Evolutionary conservation across 805 yeast species (phyloP), one percentile per base, ranked within the genome.

Genomic region (Candida silvicultrix): DNA sequence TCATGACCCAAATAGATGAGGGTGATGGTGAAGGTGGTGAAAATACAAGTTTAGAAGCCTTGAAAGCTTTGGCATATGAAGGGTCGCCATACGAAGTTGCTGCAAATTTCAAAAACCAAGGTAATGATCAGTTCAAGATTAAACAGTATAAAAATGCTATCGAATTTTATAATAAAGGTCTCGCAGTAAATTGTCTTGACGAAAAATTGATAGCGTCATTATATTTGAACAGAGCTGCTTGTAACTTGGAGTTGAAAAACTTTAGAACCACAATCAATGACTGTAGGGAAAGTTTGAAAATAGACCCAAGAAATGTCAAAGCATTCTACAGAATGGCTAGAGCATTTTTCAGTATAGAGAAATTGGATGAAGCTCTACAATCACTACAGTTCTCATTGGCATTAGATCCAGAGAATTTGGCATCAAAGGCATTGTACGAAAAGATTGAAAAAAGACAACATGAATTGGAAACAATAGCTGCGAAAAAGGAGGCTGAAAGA

Each of bases 61-160:
- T 94, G 47, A 84, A 83, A 59, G 92, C 96, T 5, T 70, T 94
- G 54, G 96, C 95, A 0, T 89, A 88, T 59, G 99, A 94, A 42
- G 99, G 98, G 40, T 96, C 89, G 51, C 97, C 97, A 0, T 82
- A 85, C 57, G 99, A 94, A 59, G 71, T 89, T 32, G 97, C 97
- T 4, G 73, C 78, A 21, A 90, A 89, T 59, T 94, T 90, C 70
- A 89, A 89, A 52, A 82, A 78, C 49, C 97, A 92, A 61, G 99
- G 99, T 6, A 94, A 95, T 63, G 97, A 89, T 15, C 77, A 86
- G 48, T 94, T 75, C 67, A 83, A 79, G 61, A 69, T 69, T 10
- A 87, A 83, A 55, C 79, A 82, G 56, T 94, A 77, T 66, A 74
- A 77, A 46, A 79, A 80, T 51, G 99, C 99, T 0, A 70, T 87